Evolutionary conservation across 1,284 basidiomycete genomes (phyloP).

Genomic region (Puccinia horiana): DNA sequence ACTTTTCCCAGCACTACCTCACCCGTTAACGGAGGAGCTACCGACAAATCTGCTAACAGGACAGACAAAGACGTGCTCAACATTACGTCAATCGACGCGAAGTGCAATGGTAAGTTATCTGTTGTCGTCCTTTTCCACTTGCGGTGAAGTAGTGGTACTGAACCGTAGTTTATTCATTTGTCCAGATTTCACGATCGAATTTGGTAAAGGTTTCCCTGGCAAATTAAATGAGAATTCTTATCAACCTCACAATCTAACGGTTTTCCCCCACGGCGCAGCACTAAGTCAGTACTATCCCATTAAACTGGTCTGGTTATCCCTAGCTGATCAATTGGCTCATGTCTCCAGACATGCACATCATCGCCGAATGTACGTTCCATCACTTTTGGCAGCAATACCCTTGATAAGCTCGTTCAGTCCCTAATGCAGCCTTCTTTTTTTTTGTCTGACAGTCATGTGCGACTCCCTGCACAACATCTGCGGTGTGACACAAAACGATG

Average conservation of each 20-base stretch:
- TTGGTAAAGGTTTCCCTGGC: slow-evolving; percentile 21
- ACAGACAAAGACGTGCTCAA: too few relatives aligned
- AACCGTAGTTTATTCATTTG: neutral
- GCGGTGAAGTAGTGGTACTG: neutral
- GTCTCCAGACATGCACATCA: slow-evolving; percentile 8
- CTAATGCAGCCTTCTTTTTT: neutral
- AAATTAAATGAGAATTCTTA: slow-evolving; percentile 6
- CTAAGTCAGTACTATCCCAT: neutral
- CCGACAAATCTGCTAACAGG: too few relatives aligned
- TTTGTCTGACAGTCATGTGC: slow-evolving; percentile 15
- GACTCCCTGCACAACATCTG: slow-evolving; percentile 29
- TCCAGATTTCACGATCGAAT: slow-evolving; percentile 33
- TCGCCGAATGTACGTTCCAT: neutral
- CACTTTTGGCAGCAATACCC: neutral
- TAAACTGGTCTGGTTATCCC: neutral
- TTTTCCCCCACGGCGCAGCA: slow-evolving; percentile 9
- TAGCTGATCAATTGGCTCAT: neutral
- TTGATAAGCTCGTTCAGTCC: neutral
- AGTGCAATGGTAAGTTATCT: neutral
- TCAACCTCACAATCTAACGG: neutral
- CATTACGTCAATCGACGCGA: neutral
- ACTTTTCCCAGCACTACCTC: too few relatives aligned
- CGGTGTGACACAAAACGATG: neutral
- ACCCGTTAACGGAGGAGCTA: too few relatives aligned
- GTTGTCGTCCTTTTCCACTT: too few relatives aligned